Percentiles rank a stretch among this genome's conserved stretches.
Evolutionary conservation across 1,284 basidiomycete species (phyloP).

Genomic region (Microbotryomycetes sp.): DNA sequence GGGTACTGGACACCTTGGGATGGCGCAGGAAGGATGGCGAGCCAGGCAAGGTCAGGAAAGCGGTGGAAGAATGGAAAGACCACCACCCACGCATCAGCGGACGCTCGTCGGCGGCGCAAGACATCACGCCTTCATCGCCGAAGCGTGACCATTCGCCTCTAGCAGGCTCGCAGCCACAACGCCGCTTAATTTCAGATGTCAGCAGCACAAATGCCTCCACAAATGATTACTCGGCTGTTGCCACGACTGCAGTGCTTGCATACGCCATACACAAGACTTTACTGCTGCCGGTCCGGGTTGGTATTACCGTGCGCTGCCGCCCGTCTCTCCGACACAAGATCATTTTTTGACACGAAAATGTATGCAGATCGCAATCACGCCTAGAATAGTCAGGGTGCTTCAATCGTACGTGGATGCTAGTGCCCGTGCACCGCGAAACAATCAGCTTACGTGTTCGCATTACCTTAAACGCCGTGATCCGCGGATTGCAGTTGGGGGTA

Average conservation of each 20-base stretch:
- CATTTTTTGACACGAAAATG: too few relatives aligned
- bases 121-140: too few relatives aligned
- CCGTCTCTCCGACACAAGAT: too few relatives aligned
- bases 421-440: background rate
- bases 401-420: background rate
- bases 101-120: background rate
- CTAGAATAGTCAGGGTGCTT: constrained; percentile 18
- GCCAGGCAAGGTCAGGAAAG: constrained; percentile 41
- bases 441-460: background rate
- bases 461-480: too few relatives aligned
- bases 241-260: constrained; percentile 85
- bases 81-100: background rate
- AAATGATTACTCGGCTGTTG: constrained; percentile 49
- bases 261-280: constrained; percentile 95
- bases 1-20: constrained; percentile 43
- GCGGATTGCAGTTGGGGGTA: constrained; percentile 29
- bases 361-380: constrained; percentile 21
- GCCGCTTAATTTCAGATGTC: background rate
- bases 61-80: constrained; percentile 34
- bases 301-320: constrained; percentile 78
- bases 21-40: constrained; percentile 30
- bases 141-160: too few relatives aligned
- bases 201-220: background rate
- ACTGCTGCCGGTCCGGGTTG: constrained; percentile 82
- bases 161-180: too few relatives aligned